Conservation (phyloP, 2,329 filamentous ascomycete species). For the Xylaria sp. region DNA sequence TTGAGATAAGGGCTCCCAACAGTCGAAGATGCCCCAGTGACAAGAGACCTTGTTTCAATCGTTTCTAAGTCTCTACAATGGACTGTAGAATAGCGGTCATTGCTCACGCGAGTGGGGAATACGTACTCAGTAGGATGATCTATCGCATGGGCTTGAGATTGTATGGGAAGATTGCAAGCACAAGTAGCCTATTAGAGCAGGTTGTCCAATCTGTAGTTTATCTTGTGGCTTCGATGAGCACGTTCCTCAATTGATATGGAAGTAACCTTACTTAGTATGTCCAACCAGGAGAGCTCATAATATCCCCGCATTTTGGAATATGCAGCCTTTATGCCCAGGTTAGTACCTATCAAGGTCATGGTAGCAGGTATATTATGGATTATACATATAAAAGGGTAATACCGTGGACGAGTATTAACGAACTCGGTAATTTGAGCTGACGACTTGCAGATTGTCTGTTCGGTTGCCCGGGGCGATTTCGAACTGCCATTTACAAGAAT, state of each 20-base stretch:
- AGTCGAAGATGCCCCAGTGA: background rate
- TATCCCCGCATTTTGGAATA: conserved; percentile 25
- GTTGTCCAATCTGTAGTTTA: conserved; percentile 24
- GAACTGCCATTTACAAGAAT: background rate
- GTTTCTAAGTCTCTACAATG: background rate
- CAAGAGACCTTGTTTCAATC: background rate
- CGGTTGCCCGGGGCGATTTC: background rate
- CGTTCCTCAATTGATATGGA: background rate
- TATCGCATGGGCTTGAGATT: background rate
- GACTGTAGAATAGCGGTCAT: background rate
- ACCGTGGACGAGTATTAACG: background rate
- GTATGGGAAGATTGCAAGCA: background rate
- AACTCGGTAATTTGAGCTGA: too few relatives aligned
- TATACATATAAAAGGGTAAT: background rate
- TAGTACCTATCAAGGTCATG: background rate
- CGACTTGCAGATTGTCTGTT: background rate
- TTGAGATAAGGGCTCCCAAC: background rate
- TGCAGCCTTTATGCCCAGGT: background rate
- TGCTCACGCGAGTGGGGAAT: conserved; percentile 11
- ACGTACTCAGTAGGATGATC: background rate
- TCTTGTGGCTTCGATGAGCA: conserved; percentile 15
- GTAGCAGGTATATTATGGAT: background rate
- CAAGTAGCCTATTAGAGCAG: conserved; percentile 29
- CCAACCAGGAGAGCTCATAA: conserved; percentile 15
- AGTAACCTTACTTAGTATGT: background rate